A percentile compares a stretch with the other conserved stretches of the same genome.
Conservation (phyloP, 805 yeast genomes). For the Candida oleophila region DNA sequence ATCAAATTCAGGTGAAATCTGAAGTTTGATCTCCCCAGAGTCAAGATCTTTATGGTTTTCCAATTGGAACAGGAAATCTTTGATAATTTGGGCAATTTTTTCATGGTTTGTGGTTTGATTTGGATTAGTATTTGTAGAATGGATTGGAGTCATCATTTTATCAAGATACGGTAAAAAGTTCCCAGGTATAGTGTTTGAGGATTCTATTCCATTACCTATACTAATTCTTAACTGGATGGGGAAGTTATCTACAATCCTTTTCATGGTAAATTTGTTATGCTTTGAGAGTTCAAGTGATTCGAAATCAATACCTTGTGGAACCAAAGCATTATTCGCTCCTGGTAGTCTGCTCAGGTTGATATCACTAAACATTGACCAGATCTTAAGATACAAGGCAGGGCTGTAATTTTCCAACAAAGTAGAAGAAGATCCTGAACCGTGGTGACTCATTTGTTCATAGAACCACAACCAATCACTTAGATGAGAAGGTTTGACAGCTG, state of each 20-base stretch:
- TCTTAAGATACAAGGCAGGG: constrained; percentile 56
- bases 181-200: constrained; percentile 22
- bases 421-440: constrained; percentile 38
- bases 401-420: constrained; percentile 44
- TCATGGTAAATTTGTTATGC: constrained; percentile 31
- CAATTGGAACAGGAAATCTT: constrained; percentile 39
- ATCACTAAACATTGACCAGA: constrained; percentile 65
- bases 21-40: constrained; percentile 25
- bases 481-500: constrained; percentile 54
- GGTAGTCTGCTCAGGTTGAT: constrained; percentile 36
- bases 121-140: constrained; percentile 19
- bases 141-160: constrained; percentile 29
- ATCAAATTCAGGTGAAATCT: constrained; percentile 37
- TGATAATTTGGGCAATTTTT: constrained; percentile 35
- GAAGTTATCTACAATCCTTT: constrained; percentile 24
- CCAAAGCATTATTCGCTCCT: constrained; percentile 13
- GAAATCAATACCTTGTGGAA: constrained; percentile 26
- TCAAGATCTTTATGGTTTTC: constrained; percentile 35
- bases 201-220: constrained; percentile 19
- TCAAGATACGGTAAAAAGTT: constrained; percentile 35
- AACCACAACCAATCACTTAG: constrained; percentile 78
- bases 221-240: constrained; percentile 24
- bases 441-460: constrained; percentile 54
- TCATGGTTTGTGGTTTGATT: neutral
- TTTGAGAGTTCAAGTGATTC: constrained; percentile 37